A percentile compares a stretch with the other conserved stretches of the same genome.
Evolutionary conservation across 1,284 basidiomycete genomes (phyloP).

Genomic region (Leccinum fuscescens): DNA sequence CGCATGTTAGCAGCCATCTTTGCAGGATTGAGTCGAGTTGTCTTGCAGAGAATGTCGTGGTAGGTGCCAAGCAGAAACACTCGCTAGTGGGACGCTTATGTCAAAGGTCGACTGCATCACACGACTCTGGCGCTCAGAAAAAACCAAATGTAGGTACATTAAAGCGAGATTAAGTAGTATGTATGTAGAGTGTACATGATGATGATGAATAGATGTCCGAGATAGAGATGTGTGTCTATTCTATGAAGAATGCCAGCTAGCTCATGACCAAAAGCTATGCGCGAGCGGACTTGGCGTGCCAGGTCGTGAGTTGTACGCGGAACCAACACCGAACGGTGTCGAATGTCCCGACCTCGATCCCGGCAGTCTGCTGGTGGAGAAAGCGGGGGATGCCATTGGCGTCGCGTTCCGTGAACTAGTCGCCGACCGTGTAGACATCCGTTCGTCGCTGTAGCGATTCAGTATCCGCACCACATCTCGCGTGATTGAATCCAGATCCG

Average conservation of each 20-base stretch:
- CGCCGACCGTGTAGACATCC: slow-evolving; percentile 52
- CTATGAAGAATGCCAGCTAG: slow-evolving; percentile 10
- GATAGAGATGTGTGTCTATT: slow-evolving; percentile 15
- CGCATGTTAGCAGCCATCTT: slow-evolving; percentile 87
- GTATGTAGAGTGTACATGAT: slow-evolving; percentile 12
- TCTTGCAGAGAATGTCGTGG: not conserved
- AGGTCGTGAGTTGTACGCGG: slow-evolving; percentile 58
- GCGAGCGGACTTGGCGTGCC: slow-evolving; percentile 59
- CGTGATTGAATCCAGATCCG: slow-evolving; percentile 74
- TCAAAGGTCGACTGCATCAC: not conserved
- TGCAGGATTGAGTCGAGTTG: slow-evolving; percentile 1
- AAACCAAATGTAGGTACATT: slow-evolving; percentile 18
- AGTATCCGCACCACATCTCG: slow-evolving; percentile 72
- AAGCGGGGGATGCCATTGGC: slow-evolving; percentile 50
- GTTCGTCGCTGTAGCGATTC: slow-evolving; percentile 62
- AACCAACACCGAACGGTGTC: slow-evolving; percentile 49
- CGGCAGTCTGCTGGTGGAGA: slow-evolving; percentile 36
- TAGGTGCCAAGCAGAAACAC: not conserved
- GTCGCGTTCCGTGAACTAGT: slow-evolving; percentile 64
- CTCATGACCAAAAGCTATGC: slow-evolving; percentile 28
- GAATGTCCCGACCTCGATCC: slow-evolving; percentile 51
- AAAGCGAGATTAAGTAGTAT: slow-evolving; percentile 2
- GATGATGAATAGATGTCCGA: slow-evolving; percentile 1
- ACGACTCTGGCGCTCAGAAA: not conserved
- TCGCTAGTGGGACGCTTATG: not conserved